Evolutionary conservation across 2,329 filamentous ascomycete genomes (phyloP), one percentile per base, ranked within the genome.

Genomic region (Ophiobolus disseminans): DNA sequence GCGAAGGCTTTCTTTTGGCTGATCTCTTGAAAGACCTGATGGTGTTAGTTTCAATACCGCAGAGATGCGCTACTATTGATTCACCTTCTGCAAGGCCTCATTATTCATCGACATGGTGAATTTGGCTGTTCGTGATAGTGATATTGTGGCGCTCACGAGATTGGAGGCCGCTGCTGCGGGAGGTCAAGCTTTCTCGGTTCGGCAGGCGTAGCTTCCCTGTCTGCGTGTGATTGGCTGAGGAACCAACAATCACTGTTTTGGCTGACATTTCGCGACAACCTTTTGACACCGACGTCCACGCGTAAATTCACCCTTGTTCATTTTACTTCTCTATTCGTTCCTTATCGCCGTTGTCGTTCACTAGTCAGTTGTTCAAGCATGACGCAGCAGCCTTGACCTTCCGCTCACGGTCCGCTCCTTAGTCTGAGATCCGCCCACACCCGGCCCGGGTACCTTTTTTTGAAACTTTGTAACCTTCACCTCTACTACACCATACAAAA

Each of bases 61-160:
- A 3, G 21, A 35, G 11, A 5, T 11, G 14, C 6, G 11, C 25
- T 4, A 35, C 4, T 8, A 30, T 17, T 6, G 14, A 39, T 75
- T 53, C 70, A 93, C 93, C 87, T 97, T 96, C 73, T 96, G 90
- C 58, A 97, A 80, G 50, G 92, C 91, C 78, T 96, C 90, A 68
- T 95, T 96, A 44, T 92, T 88, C 63, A 97, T 94, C 45, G 93
- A 90, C 93, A 97, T 97, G 41, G 65, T 82, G 66, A 49, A 30
- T 40, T 25, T 31, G 17, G 28, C 46, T 57, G 36, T 49, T 55
- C 47, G 52, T 44, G 42, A 51, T 43, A 44, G 43, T 40, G 30
- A 41, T 37, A 47, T 3, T 36, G 25, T 9, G 32, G 9, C 34
- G 22, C 19, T 7, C 20, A 16, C 30, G 16, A 34, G 48, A 44